These are phyloP conservation scores for Pseudogymnoascus sp. DNA, from an alignment of 2,329 filamentous ascomycete genomes.

Conservation along the genomic window DNA sequence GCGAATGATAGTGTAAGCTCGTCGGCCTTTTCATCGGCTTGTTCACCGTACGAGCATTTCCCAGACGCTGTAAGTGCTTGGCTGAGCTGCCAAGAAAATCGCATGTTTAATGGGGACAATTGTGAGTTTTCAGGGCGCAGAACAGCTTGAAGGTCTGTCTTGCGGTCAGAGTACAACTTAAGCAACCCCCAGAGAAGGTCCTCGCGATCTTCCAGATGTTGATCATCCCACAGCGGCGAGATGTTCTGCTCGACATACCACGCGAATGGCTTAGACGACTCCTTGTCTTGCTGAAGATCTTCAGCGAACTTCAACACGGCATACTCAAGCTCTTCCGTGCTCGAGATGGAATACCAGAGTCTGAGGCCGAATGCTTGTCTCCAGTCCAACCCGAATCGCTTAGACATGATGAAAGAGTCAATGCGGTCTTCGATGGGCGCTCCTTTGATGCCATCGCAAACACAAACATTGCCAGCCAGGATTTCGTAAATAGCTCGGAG, in stretches of 20 bases:
- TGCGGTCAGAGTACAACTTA: slow-evolving; percentile 60
- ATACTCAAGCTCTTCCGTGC: slow-evolving; percentile 58
- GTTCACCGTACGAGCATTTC: slow-evolving; percentile 43
- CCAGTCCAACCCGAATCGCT: slow-evolving; percentile 84
- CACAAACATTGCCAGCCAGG: slow-evolving; percentile 76
- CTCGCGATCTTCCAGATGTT: slow-evolving; percentile 49
- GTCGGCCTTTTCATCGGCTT: slow-evolving; percentile 53
- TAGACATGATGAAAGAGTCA: slow-evolving; percentile 71
- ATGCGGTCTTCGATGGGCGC: slow-evolving; percentile 71
- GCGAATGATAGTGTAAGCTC: slow-evolving; percentile 58
- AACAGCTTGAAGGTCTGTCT: slow-evolving; percentile 55
- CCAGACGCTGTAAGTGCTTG: slow-evolving; percentile 49
- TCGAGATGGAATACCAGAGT: slow-evolving; percentile 74
- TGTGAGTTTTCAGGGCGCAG: slow-evolving; percentile 70
- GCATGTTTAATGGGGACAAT: slow-evolving; percentile 63
- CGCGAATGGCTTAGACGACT: slow-evolving; percentile 60
- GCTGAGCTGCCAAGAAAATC: slow-evolving; percentile 78
- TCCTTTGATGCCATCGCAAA: slow-evolving; percentile 67
- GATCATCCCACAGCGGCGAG: slow-evolving; percentile 51
- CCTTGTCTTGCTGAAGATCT: slow-evolving; percentile 62
- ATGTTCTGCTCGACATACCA: slow-evolving; percentile 58
- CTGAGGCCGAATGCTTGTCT: slow-evolving; percentile 85
- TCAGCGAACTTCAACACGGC: slow-evolving; percentile 67
- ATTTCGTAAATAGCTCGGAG: slow-evolving; percentile 86
- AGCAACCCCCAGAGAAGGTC: slow-evolving; percentile 84